Base-by-base conservation (phyloP, 257 asterid species). In the Nyctanthes arbortristis region DNA sequence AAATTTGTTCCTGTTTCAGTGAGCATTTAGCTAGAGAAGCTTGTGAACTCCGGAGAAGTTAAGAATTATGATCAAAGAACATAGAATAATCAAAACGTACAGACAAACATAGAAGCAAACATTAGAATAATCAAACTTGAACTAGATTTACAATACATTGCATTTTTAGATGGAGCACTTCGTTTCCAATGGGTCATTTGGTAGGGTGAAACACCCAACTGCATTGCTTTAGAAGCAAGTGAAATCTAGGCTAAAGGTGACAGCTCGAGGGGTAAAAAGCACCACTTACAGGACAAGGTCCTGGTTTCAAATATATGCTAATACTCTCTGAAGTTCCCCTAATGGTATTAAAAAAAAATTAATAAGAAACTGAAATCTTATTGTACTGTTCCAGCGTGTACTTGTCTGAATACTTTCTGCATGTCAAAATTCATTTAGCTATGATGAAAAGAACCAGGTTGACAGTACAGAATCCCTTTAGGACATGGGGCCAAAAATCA, bases 1-100 rank as follows among this genome's bases (percentile, higher is more conserved):
- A n/a, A n/a, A n/a, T 49, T 16, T 16, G 7, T 8, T 20, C 14
- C 49, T 29, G 27, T 69, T 30, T 7, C 3, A 33, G 49, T 45
- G 65, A 75, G 24, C 56, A 62, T 52, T 65, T 61, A 22, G 65
- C 35, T 55, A 43, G 74, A 37, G 67, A 24, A 70, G 77, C 43
- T 24, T 52, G 34, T 70, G 61, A 43, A n/a, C 49, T 55, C 24
- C 14, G 52, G 69, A 66, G 69, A 57, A 40, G 61, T 54, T 55
- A 43, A 71, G 66, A 70, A 39, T 52, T 52, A 52, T 35, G 40
- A 35, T 35, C 11, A 35, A 12, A 35, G 40, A n/a, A n/a, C n/a
- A n/a, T n/a, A n/a, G n/a, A n/a, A n/a, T n/a, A n/a, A n/a, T n/a
- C n/a, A n/a, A n/a, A n/a, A n/a, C n/a, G n/a, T n/a, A n/a, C n/a